phyloP scores from a whole-genome alignment of 2,329 filamentous ascomycete genomes.

The Pseudogymnoascus sp. region DNA sequence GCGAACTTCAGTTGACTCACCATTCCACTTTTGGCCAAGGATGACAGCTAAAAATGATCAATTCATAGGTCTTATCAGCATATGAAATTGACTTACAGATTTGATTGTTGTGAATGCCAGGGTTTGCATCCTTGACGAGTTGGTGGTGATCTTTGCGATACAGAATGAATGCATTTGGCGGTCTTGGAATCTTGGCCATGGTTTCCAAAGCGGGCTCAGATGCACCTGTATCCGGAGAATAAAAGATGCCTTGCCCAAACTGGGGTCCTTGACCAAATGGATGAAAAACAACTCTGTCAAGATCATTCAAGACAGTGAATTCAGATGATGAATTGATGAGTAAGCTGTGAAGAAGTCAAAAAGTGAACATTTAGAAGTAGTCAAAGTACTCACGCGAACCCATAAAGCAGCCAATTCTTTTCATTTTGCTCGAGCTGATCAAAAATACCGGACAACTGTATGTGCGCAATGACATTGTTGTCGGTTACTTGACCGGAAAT shows the following conservation, averaged over 20 bases:
- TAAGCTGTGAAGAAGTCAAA: neutral
- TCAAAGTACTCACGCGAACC: neutral
- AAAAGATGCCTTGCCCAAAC: neutral
- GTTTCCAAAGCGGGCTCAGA: neutral
- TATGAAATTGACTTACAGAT: conserved; percentile 31
- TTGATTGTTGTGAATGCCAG: conserved; percentile 34
- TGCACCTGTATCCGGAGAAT: neutral
- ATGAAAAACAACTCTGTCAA: conserved; percentile 1
- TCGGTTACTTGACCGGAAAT: neutral
- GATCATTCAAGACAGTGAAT: neutral
- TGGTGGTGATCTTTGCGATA: conserved; percentile 34
- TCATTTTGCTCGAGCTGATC: neutral
- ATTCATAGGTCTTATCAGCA: neutral
- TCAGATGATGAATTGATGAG: neutral
- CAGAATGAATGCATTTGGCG: conserved; percentile 36
- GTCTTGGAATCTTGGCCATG: conserved; percentile 28
- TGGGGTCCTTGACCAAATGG: neutral
- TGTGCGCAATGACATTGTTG: neutral
- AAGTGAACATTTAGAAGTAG: neutral
- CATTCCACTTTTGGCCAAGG: conserved; percentile 9
- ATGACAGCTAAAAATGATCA: conserved; percentile 9
- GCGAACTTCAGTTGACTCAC: conserved; percentile 8
- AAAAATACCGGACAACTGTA: neutral
- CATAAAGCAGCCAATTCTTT: neutral
- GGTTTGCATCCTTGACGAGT: conserved; percentile 28